A percentile compares a stretch with the other conserved stretches of the same genome.
phyloP scores from a whole-genome alignment of 768 basidiomycete species.

The Russula griseocarnosa region DNA sequence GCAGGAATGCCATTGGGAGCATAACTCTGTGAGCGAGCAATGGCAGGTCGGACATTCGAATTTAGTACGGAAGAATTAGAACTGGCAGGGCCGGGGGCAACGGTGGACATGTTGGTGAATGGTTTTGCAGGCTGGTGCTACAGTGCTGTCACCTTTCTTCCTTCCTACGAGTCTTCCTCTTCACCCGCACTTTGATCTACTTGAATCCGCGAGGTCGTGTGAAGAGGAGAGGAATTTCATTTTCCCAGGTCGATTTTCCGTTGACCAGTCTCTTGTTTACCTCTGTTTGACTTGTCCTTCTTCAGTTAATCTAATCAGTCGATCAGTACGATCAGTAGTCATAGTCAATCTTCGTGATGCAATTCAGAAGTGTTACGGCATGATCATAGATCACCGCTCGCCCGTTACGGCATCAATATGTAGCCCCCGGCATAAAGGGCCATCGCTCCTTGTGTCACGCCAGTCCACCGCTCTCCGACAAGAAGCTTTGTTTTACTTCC shows the following conservation, averaged over 20 bases:
- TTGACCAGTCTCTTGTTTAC: constrained; percentile 1
- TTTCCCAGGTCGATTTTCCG: not conserved
- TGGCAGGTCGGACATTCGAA: constrained; percentile 37
- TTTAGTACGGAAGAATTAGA: not conserved
- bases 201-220: constrained; percentile 13
- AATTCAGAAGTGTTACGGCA: too few relatives aligned
- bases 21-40: constrained; percentile 46
- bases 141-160: not conserved
- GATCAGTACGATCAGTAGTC: too few relatives aligned
- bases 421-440: too few relatives aligned
- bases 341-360: too few relatives aligned
- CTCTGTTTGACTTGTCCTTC: not conserved
- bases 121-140: constrained; percentile 1
- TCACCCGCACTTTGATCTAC: constrained; percentile 19
- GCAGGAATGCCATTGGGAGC: constrained; percentile 37
- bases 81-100: constrained; percentile 4
- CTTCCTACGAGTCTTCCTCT: constrained; percentile 17
- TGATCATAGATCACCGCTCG: too few relatives aligned
- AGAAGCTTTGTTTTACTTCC: too few relatives aligned
- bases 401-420: too few relatives aligned
- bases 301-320: too few relatives aligned
- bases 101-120: constrained; percentile 4
- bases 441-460: too few relatives aligned
- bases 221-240: constrained; percentile 22
- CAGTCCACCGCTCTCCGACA: too few relatives aligned